Base-by-base conservation (phyloP, 1,284 basidiomycete species). In the Schizophyllum commune region DNA sequence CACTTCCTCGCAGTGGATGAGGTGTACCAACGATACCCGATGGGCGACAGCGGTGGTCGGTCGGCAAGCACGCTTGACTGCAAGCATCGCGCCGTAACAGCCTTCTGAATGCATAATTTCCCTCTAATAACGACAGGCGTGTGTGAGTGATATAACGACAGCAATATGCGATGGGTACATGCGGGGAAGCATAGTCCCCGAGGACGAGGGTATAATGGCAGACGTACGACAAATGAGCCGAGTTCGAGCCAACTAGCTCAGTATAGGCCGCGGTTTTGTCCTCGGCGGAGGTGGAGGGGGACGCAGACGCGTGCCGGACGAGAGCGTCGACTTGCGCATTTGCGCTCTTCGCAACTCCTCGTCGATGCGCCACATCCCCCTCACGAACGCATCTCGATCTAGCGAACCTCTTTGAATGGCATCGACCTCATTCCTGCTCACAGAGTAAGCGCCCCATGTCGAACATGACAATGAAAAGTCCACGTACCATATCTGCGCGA, bases 341-440 rank as follows among this genome's bases (percentile, higher is more conserved):
- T 47, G 39, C 17, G 39, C 39, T 47, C 39, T 47, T 47, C 86
- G 77, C n/a, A 93, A 78, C 67, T 91, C 90, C 70, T 92, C 89
- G 72, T 93, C 91, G 47, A 93, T 89, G 20, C 83, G 80, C 89
- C 89, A 91, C 89, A 92, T 91, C 52, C 89, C 91, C 62, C 78
- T 80, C 32, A 84, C 80, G 68, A 93, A 93, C 17, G 75, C 75
- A 9, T 89, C 88, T 4, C 82, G 75, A 65, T 85, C 81, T 13
- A 92, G 76, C 27, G 77, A 78, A 6, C 87, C 88, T 33, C 72
- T 75, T 1, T 75, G 71, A 8, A 74, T 71, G 3, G 81, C 72
- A 68, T 92, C 89, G 66, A 85, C 88, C 67, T 89, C 87, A 57
- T 75, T 75, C 91, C 90, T 89, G 21, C 39, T 34, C 57, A 52